phyloP scores from a whole-genome alignment of 805 yeast genomes.

The Lipomyces mesembrius region DNA sequence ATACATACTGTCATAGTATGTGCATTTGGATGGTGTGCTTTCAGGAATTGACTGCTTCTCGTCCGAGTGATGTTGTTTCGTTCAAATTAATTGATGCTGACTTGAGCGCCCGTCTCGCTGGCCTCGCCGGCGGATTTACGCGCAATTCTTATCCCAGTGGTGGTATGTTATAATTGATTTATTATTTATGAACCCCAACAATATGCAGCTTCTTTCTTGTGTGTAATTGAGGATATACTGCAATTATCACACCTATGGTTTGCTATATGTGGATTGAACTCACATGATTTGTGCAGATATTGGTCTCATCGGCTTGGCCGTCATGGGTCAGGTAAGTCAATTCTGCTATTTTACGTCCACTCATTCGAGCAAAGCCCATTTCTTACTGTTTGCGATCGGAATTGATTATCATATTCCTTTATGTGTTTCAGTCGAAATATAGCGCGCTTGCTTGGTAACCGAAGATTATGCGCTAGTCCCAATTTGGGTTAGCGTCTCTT shows the following conservation, averaged over 20 bases:
- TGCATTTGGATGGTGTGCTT: not conserved
- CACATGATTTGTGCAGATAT: constrained; percentile 66
- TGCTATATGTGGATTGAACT: not conserved
- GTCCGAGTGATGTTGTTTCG: not conserved
- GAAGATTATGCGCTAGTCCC: constrained; percentile 11
- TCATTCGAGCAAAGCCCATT: not conserved
- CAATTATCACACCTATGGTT: not conserved
- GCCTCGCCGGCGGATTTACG: constrained; percentile 27
- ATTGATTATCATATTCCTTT: not conserved
- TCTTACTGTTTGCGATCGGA: not conserved
- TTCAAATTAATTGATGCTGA: constrained; percentile 14
- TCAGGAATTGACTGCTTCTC: not conserved
- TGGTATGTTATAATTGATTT: constrained; percentile 24
- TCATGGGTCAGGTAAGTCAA: constrained; percentile 78
- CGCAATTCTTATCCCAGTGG: constrained; percentile 25
- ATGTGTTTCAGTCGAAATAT: not conserved
- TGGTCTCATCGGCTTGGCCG: constrained; percentile 99
- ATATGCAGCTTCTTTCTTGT: not conserved
- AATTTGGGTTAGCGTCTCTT: constrained; percentile 9
- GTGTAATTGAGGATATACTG: not conserved
- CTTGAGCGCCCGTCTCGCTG: constrained; percentile 23
- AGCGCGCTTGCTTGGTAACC: not conserved
- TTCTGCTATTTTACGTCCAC: not conserved
- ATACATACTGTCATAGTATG: not conserved
- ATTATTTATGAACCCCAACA: not conserved